Evolutionary conservation across 495 filamentous ascomycete species (phyloP).

Genomic region (Bathelium albidoporum): DNA sequence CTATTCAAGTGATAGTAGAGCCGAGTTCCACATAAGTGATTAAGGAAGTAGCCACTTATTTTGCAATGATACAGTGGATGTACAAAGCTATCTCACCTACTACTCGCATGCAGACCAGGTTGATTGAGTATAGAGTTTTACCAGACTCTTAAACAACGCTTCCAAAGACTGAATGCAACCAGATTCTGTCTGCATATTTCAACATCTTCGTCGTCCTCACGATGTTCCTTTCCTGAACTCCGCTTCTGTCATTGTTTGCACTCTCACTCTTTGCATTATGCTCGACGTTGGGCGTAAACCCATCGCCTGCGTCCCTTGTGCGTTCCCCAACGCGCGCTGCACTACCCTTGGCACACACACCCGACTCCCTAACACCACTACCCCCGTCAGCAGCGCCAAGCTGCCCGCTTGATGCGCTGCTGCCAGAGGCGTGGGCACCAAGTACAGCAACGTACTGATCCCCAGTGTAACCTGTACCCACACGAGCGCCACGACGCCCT

Average conservation of each 20-base stretch:
- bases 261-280: not conserved
- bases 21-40: too few species aligned
- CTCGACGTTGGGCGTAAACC: not conserved
- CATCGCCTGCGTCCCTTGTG: not conserved
- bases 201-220: too few species aligned
- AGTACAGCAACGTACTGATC: slow-evolving; percentile 81
- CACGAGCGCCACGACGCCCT: slow-evolving; percentile 73
- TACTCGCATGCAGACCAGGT: too few species aligned
- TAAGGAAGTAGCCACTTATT: too few species aligned
- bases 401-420: slow-evolving; percentile 90
- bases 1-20: too few species aligned
- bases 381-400: slow-evolving; percentile 73
- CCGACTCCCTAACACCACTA: slow-evolving; percentile 60
- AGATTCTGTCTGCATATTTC: too few species aligned
- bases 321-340: not conserved
- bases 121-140: too few species aligned
- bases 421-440: slow-evolving; percentile 79
- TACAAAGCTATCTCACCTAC: too few species aligned
- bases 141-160: too few species aligned
- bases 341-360: slow-evolving; percentile 41
- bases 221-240: not conserved
- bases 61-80: too few species aligned
- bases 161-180: too few species aligned
- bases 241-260: not conserved
- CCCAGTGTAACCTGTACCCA: slow-evolving; percentile 75